Percentiles rank a stretch among this genome's conserved stretches.
These are phyloP conservation scores for Coemansia sp. DNA, from an alignment of 192 early-diverging fungal genomes.

Conservation along the genomic window DNA sequence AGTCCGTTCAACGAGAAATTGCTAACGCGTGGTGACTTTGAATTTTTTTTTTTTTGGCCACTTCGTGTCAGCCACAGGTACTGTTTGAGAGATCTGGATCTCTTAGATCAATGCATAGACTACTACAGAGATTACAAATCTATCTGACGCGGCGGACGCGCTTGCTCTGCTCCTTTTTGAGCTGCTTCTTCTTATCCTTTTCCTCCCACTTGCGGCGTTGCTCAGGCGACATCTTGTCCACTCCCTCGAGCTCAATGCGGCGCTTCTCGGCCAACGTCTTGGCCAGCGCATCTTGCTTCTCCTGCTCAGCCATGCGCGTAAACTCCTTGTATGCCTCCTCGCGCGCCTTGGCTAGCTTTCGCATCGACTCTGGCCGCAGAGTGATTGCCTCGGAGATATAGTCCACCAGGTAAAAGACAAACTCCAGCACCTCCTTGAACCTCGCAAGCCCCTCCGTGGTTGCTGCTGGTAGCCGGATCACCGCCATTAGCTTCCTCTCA, in stretches of 20 bases:
- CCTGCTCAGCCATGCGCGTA: slow-evolving; percentile 65
- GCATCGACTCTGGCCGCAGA: slow-evolving; percentile 52
- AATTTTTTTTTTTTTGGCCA: neutral
- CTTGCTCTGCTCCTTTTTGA: slow-evolving; percentile 69
- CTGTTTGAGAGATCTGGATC: neutral
- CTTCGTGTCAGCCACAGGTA: neutral
- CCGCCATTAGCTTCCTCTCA: slow-evolving; percentile 55
- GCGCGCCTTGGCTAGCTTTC: slow-evolving; percentile 68
- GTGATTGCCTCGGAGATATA: slow-evolving; percentile 35
- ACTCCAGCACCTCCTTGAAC: slow-evolving; percentile 48
- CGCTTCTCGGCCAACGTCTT: slow-evolving; percentile 70
- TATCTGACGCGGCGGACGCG: slow-evolving; percentile 62
- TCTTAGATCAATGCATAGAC: too few relatives aligned
- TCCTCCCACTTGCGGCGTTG: slow-evolving; percentile 88
- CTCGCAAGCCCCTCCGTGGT: slow-evolving; percentile 18
- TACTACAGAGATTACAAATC: neutral
- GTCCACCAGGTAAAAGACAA: slow-evolving; percentile 51
- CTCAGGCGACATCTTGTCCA: slow-evolving; percentile 71
- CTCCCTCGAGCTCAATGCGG: slow-evolving; percentile 64
- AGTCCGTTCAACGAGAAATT: neutral
- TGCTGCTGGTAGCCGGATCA: slow-evolving; percentile 41
- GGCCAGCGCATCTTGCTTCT: slow-evolving; percentile 70
- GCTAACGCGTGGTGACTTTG: neutral
- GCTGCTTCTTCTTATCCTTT: slow-evolving; percentile 71
- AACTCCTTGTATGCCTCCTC: slow-evolving; percentile 65